phyloP scores from a whole-genome alignment of 2,329 filamentous ascomycete genomes.

The Trichoderma harzianum region DNA sequence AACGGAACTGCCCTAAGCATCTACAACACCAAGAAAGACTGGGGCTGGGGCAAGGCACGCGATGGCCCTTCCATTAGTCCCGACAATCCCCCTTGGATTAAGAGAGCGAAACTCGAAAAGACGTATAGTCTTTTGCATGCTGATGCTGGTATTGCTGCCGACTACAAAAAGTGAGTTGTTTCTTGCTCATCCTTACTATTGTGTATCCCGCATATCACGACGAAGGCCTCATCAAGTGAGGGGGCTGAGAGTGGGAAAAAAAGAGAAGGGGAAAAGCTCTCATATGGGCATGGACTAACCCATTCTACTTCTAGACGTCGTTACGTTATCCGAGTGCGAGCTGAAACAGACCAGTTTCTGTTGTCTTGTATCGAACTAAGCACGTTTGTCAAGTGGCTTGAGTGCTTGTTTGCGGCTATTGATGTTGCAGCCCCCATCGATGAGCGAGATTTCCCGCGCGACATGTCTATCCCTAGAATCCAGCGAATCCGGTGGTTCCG shows the following conservation, averaged over 20 bases:
- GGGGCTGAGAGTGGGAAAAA: background rate
- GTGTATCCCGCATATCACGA: background rate
- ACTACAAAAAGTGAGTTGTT: slow-evolving; percentile 62
- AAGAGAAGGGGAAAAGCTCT: background rate
- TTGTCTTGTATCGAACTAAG: slow-evolving; percentile 63
- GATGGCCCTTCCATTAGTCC: slow-evolving; percentile 49
- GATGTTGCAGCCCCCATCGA: slow-evolving; percentile 69
- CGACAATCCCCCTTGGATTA: slow-evolving; percentile 51
- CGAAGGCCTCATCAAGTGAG: too few relatives aligned
- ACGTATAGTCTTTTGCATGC: slow-evolving; percentile 73
- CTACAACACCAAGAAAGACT: slow-evolving; percentile 59
- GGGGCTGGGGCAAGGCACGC: slow-evolving; percentile 46
- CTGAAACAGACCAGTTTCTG: slow-evolving; percentile 71
- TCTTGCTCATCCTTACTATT: background rate
- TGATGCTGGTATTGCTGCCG: slow-evolving; percentile 69
- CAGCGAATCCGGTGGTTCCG: slow-evolving; percentile 52
- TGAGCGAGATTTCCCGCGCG: slow-evolving; percentile 61
- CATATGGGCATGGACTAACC: background rate
- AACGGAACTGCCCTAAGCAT: slow-evolving; percentile 67
- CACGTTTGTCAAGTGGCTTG: slow-evolving; percentile 66
- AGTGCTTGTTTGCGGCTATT: slow-evolving; percentile 68
- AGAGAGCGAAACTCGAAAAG: slow-evolving; percentile 55
- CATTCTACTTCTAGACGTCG: slow-evolving; percentile 41
- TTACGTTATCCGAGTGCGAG: slow-evolving; percentile 68
- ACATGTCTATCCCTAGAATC: slow-evolving; percentile 59